Conservation (phyloP, 441 rosid genomes). For the Codiaeum variegatum region DNA sequence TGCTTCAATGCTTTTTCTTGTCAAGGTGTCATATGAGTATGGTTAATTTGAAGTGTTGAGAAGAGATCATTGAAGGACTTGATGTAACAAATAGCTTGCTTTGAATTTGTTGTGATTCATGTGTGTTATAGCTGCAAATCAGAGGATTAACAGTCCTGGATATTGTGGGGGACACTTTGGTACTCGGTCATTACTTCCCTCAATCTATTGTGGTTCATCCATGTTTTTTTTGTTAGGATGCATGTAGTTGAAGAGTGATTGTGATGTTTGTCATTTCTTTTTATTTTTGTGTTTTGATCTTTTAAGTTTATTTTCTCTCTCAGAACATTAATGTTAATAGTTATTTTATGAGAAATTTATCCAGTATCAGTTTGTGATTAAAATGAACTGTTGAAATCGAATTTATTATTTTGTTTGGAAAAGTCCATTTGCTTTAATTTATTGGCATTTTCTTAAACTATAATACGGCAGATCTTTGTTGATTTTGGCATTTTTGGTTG, state of each 20-base stretch:
- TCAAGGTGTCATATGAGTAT: slow-evolving; percentile 39
- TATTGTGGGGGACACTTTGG: slow-evolving; percentile 24
- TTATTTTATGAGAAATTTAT: slow-evolving; percentile 41
- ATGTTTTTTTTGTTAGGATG: slow-evolving; percentile 32
- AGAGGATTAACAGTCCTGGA: slow-evolving; percentile 21
- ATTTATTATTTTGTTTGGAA: slow-evolving; percentile 31
- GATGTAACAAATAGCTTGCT: slow-evolving; percentile 23
- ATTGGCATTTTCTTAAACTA: too few species aligned
- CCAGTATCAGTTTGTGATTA: slow-evolving; percentile 34
- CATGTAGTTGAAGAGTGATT: slow-evolving; percentile 50
- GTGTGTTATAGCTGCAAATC: slow-evolving; percentile 3
- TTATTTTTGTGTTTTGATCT: slow-evolving; percentile 15
- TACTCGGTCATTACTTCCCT: slow-evolving; percentile 24
- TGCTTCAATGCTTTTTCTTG: slow-evolving; percentile 35
- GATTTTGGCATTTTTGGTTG: too few species aligned
- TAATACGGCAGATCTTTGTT: too few species aligned
- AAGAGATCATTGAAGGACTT: slow-evolving; percentile 23
- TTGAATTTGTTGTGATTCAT: slow-evolving; percentile 9
- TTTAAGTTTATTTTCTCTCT: slow-evolving; percentile 17
- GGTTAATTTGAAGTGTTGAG: slow-evolving; percentile 28
- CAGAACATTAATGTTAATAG: slow-evolving; percentile 44
- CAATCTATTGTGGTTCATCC: slow-evolving; percentile 25
- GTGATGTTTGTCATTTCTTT: slow-evolving; percentile 32
- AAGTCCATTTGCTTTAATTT: background rate
- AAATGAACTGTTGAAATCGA: slow-evolving; percentile 20